Percentiles rank a stretch among this genome's conserved stretches.
phyloP scores from a whole-genome alignment of 2,329 filamentous ascomycete genomes.

The Talaromyces sp. region DNA sequence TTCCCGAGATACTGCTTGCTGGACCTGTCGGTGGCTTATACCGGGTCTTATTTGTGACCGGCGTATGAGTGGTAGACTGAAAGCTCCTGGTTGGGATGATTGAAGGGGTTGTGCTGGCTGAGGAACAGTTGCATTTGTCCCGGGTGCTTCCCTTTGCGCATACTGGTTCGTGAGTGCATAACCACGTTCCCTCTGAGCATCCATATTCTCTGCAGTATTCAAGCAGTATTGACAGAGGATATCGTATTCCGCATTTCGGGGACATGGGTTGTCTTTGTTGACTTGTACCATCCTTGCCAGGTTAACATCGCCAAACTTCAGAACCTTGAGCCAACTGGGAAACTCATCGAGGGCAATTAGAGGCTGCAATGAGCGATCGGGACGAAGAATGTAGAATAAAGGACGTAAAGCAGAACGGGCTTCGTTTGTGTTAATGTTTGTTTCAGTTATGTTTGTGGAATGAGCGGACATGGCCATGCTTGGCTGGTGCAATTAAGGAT shows the following conservation, averaged over 20 bases:
- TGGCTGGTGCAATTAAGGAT: not conserved
- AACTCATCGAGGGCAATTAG: slow-evolving; percentile 46
- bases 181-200: not conserved
- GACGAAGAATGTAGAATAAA: slow-evolving; percentile 39
- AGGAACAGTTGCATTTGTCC: not conserved
- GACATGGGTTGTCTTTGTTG: slow-evolving; percentile 18
- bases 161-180: not conserved
- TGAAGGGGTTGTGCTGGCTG: not conserved
- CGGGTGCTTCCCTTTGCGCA: not conserved
- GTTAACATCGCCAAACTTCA: slow-evolving; percentile 22
- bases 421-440: not conserved
- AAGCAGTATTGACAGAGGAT: slow-evolving; percentile 32
- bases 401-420: slow-evolving; percentile 22
- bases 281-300: slow-evolving; percentile 25
- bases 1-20: too few relatives aligned
- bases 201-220: slow-evolving; percentile 25
- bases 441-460: not conserved
- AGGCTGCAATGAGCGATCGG: slow-evolving; percentile 34
- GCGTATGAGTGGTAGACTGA: not conserved
- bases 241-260: slow-evolving; percentile 34
- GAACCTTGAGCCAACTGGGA: slow-evolving; percentile 35
- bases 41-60: not conserved
- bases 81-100: not conserved
- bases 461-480: not conserved
- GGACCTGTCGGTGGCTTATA: too few relatives aligned